Evolutionary conservation across 768 basidiomycete species (phyloP).

Genomic region (Lanmaoa rubissima): DNA sequence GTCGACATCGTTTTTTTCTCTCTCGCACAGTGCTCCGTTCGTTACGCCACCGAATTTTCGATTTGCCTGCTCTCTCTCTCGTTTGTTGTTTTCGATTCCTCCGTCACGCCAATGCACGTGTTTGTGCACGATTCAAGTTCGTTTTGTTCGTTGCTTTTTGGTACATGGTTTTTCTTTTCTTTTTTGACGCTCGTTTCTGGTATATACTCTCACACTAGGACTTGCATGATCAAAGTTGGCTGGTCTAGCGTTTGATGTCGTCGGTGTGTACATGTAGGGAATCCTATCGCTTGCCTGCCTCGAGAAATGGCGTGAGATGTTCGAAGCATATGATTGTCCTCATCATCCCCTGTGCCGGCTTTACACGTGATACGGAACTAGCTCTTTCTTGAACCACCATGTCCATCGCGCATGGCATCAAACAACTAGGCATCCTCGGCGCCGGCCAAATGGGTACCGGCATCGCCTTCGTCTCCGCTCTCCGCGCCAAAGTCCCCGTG

Average conservation of each 20-base stretch:
- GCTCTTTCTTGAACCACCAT: constrained; percentile 10
- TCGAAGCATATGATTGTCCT: too few relatives aligned
- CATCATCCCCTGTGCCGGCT: not conserved
- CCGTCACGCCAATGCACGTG: constrained; percentile 2
- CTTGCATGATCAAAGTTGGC: constrained; percentile 16
- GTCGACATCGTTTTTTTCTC: constrained; percentile 1
- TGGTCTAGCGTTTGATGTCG: constrained; percentile 15
- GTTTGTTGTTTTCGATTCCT: constrained; percentile 15
- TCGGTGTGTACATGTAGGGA: constrained; percentile 1
- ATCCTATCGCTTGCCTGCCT: not conserved
- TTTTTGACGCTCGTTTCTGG: constrained; percentile 19
- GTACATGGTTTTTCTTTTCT: constrained; percentile 2
- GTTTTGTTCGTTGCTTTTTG: constrained; percentile 24
- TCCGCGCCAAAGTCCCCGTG: constrained; percentile 84
- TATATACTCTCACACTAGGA: constrained; percentile 6
- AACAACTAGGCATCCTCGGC: constrained; percentile 73
- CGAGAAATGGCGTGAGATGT: not conserved
- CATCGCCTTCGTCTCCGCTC: constrained; percentile 83
- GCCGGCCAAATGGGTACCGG: constrained; percentile 92
- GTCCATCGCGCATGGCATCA: constrained; percentile 67
- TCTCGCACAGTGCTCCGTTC: constrained; percentile 20
- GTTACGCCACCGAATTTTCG: constrained; percentile 8
- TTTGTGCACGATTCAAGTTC: not conserved
- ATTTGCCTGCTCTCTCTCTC: constrained; percentile 15
- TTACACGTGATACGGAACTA: constrained; percentile 17